Conservation (phyloP, 208 protist species). For the Tetramitus jugosus region DNA sequence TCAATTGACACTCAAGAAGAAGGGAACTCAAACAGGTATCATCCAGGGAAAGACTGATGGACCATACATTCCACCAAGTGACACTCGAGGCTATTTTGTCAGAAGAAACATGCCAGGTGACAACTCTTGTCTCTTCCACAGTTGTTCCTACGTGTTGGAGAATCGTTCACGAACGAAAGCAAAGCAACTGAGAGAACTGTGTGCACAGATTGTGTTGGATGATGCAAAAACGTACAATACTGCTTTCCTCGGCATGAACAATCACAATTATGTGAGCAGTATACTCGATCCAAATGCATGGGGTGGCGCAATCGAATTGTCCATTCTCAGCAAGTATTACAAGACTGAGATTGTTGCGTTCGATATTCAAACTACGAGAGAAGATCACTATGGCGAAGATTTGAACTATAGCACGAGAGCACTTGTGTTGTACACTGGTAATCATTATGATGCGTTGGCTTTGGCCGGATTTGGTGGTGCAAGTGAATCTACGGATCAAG, state of each 20-base stretch:
- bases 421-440: constrained; percentile 81
- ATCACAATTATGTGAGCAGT: constrained; percentile 58
- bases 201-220: constrained; percentile 54
- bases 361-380: constrained; percentile 61
- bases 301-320: constrained; percentile 81
- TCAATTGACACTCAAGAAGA: neutral
- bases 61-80: constrained; percentile 57
- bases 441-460: constrained; percentile 83
- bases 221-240: constrained; percentile 64
- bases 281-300: constrained; percentile 49
- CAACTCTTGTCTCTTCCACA: constrained; percentile 86
- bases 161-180: constrained; percentile 52
- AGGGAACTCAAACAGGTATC: neutral
- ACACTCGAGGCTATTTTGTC: constrained; percentile 54
- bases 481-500: constrained; percentile 57
- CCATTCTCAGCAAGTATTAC: constrained; percentile 65
- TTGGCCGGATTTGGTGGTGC: constrained; percentile 61
- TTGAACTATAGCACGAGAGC: constrained; percentile 55
- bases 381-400: constrained; percentile 68
- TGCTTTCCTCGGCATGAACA: constrained; percentile 53
- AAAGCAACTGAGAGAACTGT: constrained; percentile 59
- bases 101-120: constrained; percentile 74
- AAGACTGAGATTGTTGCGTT: constrained; percentile 74
- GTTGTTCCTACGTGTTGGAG: constrained; percentile 73
- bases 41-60: constrained; percentile 45